Conservation (phyloP, 495 filamentous ascomycete species). For the Trichodelitschia bisporula region DNA sequence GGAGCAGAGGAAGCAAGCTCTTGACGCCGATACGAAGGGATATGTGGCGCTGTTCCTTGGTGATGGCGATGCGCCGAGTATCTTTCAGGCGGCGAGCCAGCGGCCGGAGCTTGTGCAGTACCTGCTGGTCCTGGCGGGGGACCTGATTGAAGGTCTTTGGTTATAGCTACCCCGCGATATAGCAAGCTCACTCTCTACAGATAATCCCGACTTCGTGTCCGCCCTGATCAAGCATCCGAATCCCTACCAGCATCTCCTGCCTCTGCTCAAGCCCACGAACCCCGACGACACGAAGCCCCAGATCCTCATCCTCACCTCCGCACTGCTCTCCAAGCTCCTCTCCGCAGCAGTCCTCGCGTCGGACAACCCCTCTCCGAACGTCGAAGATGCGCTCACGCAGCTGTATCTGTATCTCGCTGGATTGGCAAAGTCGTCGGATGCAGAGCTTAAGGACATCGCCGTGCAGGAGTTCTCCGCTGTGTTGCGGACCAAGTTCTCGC, state of each 20-base stretch:
- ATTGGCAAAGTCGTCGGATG: constrained; percentile 55
- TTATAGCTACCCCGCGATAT: constrained; percentile 1
- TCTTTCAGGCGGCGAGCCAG: constrained; percentile 56
- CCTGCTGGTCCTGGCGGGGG: constrained; percentile 67
- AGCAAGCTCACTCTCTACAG: constrained; percentile 20
- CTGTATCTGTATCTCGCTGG: constrained; percentile 71
- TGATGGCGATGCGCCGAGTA: constrained; percentile 37
- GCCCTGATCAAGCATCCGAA: constrained; percentile 48
- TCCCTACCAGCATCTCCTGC: constrained; percentile 67
- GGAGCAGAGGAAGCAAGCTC: constrained; percentile 56
- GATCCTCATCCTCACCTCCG: constrained; percentile 77
- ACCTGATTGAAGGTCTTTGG: constrained; percentile 56
- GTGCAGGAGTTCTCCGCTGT: constrained; percentile 77
- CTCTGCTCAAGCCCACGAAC: constrained; percentile 50
- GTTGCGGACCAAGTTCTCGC: constrained; percentile 47
- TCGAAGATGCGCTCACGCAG: constrained; percentile 60
- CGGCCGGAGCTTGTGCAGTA: constrained; percentile 81
- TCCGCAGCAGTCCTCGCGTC: constrained; percentile 36
- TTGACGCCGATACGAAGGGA: constrained; percentile 52
- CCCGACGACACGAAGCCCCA: constrained; percentile 62
- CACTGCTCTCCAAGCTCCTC: constrained; percentile 62
- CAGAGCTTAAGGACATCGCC: constrained; percentile 82
- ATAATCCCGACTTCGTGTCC: constrained; percentile 48
- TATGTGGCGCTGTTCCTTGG: constrained; percentile 66
- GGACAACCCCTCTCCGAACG: constrained; percentile 21